Evolutionary conservation across 441 rosid species (phyloP).

Genomic region (Adansonia gregorii): DNA sequence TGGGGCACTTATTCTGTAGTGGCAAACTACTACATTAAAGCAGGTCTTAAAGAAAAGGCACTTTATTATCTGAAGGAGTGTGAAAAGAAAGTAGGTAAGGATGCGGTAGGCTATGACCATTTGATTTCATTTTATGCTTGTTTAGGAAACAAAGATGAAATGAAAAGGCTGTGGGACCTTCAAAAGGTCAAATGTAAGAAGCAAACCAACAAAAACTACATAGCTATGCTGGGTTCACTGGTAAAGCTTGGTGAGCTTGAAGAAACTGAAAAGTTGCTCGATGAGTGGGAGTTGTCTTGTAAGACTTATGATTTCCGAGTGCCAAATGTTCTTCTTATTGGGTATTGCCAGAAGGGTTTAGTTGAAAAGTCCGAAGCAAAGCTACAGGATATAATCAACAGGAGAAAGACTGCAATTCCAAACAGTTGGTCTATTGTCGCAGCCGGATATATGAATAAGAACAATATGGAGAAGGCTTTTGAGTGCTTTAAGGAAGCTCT

Average conservation of each 20-base stretch:
- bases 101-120: conserved; percentile 46
- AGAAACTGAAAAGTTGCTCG: conserved; percentile 47
- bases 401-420: conserved; percentile 42
- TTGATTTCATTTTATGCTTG: conserved; percentile 52
- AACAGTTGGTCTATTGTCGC: conserved; percentile 56
- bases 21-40: conserved; percentile 45
- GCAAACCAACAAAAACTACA: conserved; percentile 45
- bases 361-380: conserved; percentile 47
- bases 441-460: conserved; percentile 40
- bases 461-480: conserved; percentile 52
- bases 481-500: conserved; percentile 58
- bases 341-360: conserved; percentile 44
- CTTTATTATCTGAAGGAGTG: conserved; percentile 46
- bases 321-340: conserved; percentile 55
- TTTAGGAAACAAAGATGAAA: conserved; percentile 53
- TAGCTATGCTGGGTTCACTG: conserved; percentile 47
- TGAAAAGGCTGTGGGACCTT: conserved; percentile 55
- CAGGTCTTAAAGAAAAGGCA: conserved; percentile 45
- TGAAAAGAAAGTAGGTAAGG: conserved; percentile 42
- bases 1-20: conserved; percentile 48
- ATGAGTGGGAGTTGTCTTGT: conserved; percentile 52
- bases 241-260: conserved; percentile 51
- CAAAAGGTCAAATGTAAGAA: conserved; percentile 43
- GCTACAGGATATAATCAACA: conserved; percentile 39
- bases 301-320: conserved; percentile 50